phyloP scores from a whole-genome alignment of 345 rosid species.

The Draba incana region DNA sequence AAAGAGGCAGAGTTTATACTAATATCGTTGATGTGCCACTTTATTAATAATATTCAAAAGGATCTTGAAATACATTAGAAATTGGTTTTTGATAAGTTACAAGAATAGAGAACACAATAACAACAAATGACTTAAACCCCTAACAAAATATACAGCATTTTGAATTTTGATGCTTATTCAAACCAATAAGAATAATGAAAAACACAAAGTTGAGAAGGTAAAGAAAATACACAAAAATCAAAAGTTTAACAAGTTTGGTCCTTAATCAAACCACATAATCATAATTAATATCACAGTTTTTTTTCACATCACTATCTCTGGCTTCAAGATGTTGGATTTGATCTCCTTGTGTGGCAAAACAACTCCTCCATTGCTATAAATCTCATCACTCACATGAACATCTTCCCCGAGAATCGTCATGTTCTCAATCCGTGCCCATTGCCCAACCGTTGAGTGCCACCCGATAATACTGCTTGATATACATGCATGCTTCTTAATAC shows the following conservation, averaged over 20 bases:
- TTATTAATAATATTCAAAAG: background rate
- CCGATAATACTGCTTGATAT: conserved; percentile 93
- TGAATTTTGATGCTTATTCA: conserved; percentile 29
- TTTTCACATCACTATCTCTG: conserved; percentile 94
- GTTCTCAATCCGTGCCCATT: conserved; percentile 97
- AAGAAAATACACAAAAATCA: background rate
- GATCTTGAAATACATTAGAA: conserved; percentile 4
- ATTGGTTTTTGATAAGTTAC: conserved; percentile 18
- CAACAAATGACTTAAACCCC: conserved; percentile 30
- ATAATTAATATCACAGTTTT: conserved; percentile 1
- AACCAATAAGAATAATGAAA: conserved; percentile 30
- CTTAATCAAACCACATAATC: conserved; percentile 6
- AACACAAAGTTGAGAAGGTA: conserved; percentile 10
- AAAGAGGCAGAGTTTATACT: too few relatives aligned
- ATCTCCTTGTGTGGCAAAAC: conserved; percentile 98
- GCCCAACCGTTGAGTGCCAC: conserved; percentile 97
- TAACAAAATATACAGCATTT: conserved; percentile 38
- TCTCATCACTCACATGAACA: conserved; percentile 91
- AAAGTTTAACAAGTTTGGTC: background rate
- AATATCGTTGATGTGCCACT: too few relatives aligned
- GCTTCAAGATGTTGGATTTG: conserved; percentile 94
- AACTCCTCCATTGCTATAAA: conserved; percentile 97
- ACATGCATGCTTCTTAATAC: conserved; percentile 95
- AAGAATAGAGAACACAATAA: conserved; percentile 24
- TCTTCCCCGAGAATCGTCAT: conserved; percentile 98